Percentiles rank a stretch among this genome's conserved stretches.
Conservation (phyloP, 179 eudicot species). For the Monotropa hypopitys region DNA sequence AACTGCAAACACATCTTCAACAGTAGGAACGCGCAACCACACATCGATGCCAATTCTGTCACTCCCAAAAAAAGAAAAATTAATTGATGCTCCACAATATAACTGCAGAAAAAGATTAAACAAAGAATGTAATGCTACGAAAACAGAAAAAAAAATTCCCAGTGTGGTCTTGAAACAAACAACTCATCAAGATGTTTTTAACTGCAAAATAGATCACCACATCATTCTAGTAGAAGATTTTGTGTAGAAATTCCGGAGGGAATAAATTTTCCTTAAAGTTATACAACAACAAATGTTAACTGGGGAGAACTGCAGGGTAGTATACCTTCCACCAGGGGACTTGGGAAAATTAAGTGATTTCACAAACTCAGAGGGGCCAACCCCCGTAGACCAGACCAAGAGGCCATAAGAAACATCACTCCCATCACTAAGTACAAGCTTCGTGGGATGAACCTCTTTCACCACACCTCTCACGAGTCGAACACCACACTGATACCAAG, state of each 20-base stretch:
- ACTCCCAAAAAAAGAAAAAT: background rate
- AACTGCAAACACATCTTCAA: conserved; percentile 73
- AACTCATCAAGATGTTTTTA: background rate
- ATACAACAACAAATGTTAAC: background rate
- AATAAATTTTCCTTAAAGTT: too few relatives aligned
- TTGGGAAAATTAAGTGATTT: conserved; percentile 58
- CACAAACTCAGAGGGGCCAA: conserved; percentile 73
- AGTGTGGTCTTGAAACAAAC: background rate
- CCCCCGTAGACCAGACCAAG: conserved; percentile 88
- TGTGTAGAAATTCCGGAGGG: too few relatives aligned
- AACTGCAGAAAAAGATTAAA: background rate
- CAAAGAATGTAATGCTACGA: background rate
- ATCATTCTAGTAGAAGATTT: too few relatives aligned
- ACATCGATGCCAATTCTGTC: conserved; percentile 73
- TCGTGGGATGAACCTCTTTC: conserved; percentile 61
- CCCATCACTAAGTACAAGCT: conserved; percentile 69
- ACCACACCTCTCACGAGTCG: conserved; percentile 68
- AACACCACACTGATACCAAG: conserved; percentile 47
- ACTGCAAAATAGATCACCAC: background rate
- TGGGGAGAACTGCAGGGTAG: background rate
- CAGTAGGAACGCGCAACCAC: conserved; percentile 62
- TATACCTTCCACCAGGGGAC: conserved; percentile 78
- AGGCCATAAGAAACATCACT: conserved; percentile 80
- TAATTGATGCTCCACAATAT: background rate
- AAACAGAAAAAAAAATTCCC: background rate